A percentile compares a stretch with the other conserved stretches of the same genome.
These are phyloP conservation scores for Zasmidium angulare DNA, from an alignment of 2,329 filamentous ascomycete species.

Conservation along the genomic window DNA sequence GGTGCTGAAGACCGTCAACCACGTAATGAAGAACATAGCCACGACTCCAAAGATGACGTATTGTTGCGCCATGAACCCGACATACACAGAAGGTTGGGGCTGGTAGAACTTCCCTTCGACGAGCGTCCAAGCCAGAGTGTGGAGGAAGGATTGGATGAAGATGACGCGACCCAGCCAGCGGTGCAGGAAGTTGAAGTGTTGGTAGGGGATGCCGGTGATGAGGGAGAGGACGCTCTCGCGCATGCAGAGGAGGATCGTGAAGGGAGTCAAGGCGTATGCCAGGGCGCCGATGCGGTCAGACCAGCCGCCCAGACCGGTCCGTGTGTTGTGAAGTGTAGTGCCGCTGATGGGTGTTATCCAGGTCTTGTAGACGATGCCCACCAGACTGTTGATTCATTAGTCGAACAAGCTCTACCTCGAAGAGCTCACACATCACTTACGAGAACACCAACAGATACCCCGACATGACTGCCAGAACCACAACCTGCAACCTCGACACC, in stretches of 20 bases:
- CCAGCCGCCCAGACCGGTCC: slow-evolving; percentile 66
- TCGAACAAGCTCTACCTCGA: neutral
- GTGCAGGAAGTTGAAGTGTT: slow-evolving; percentile 75
- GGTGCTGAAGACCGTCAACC: slow-evolving; percentile 62
- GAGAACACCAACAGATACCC: slow-evolving; percentile 64
- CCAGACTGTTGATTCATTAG: slow-evolving; percentile 40
- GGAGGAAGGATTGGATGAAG: slow-evolving; percentile 64
- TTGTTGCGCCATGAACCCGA: slow-evolving; percentile 58
- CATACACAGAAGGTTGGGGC: slow-evolving; percentile 63
- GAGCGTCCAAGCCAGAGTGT: slow-evolving; percentile 70
- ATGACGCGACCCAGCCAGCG: slow-evolving; percentile 76
- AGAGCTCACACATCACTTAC: neutral
- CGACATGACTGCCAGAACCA: slow-evolving; percentile 58
- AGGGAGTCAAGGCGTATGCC: slow-evolving; percentile 71
- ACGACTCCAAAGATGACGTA: slow-evolving; percentile 75
- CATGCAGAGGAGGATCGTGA: slow-evolving; percentile 66
- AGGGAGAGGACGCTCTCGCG: slow-evolving; percentile 69
- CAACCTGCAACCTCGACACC: slow-evolving; percentile 66
- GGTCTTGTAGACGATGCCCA: slow-evolving; percentile 65
- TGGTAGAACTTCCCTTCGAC: slow-evolving; percentile 68
- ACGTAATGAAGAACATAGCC: slow-evolving; percentile 62
- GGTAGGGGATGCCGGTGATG: slow-evolving; percentile 69
- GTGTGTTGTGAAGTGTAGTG: slow-evolving; percentile 60
- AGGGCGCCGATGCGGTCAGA: slow-evolving; percentile 68
- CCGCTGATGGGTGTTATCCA: slow-evolving; percentile 70